Base-by-base conservation (phyloP, 2,329 filamentous ascomycete species). In the Ophiostoma himal-ulmi region DNA sequence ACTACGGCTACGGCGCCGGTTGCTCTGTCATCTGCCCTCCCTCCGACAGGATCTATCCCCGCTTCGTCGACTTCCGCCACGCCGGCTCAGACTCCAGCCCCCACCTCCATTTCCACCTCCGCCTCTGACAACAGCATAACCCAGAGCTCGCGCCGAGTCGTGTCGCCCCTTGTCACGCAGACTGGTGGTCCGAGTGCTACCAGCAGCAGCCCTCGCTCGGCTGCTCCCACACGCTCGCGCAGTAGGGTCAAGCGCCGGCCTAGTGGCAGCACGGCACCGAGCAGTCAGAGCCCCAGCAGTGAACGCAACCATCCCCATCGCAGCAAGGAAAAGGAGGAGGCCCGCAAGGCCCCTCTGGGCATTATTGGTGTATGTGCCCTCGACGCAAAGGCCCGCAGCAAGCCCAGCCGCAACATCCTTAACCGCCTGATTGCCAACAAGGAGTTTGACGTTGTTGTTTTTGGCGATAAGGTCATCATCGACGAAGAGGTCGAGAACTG, bases 381-480 rank as follows among this genome's bases (percentile, higher is more conserved):
- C 71, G 95, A 99, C 81, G 87, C 94, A 75, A 99, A 99, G 82
- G 95, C 95, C 48, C 88, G 95, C 76, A 97, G 94, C 83, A 98
- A 98, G 80, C 95, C 95, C 1, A 97, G 94, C 77, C 87, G 96
- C 74, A 98, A 97, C 77, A 99, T 99, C 75, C 82, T 99, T 72
- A 98, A 96, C 77, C 88, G 94, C 68, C 84, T 99, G 26, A 94
- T 97, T 74, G 88, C 91, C 44, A 94, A 96, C 74, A 88, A 90
- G 68, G 94, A 98, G 75, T 98, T 99, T 77, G 94, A 99, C 76
- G 94, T 98, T 34, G 90, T 96, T 73, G 94, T 99, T 14, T 99
- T 99, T 82, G 96, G 95, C 67, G 95, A 99, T 82, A 99, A 99
- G 81, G 94, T 97, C 62, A 99, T 99, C 75, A 84, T 99, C 48